Conservation (phyloP, 805 yeast species). For the Cyberlindnera lachancei region DNA sequence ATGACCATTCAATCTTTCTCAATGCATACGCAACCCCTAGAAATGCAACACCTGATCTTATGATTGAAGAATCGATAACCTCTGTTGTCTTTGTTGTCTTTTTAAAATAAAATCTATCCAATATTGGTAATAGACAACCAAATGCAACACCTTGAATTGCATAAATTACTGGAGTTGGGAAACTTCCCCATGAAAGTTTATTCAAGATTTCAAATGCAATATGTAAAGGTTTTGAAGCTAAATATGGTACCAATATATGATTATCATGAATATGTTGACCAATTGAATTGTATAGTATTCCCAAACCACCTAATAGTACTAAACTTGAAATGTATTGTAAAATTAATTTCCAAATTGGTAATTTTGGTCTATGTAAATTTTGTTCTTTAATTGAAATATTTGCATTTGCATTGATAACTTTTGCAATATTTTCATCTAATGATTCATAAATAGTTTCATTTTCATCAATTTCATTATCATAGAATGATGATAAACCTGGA, state of each 20-base stretch:
- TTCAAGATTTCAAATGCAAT: constrained; percentile 24
- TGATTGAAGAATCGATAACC: constrained; percentile 14
- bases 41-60: constrained; percentile 48
- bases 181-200: neutral
- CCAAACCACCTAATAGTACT: constrained; percentile 32
- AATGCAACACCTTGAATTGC: constrained; percentile 50
- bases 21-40: constrained; percentile 68
- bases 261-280: constrained; percentile 45
- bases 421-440: constrained; percentile 9
- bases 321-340: constrained; percentile 6
- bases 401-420: constrained; percentile 3
- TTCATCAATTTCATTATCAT: constrained; percentile 8
- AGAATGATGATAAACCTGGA: constrained; percentile 12
- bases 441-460: constrained; percentile 12
- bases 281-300: constrained; percentile 46
- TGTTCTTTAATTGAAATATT: no score
- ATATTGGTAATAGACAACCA: constrained; percentile 44
- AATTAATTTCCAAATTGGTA: constrained; percentile 1
- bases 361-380: neutral
- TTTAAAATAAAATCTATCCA: constrained; percentile 9
- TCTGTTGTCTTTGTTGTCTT: constrained; percentile 8
- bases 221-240: constrained; percentile 35
- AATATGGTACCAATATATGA: constrained; percentile 35
- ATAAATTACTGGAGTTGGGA: constrained; percentile 12
- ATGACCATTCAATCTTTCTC: constrained; percentile 61